Evolutionary conservation across 768 basidiomycete species (phyloP).

Genomic region (Auriscalpium vulgare): DNA sequence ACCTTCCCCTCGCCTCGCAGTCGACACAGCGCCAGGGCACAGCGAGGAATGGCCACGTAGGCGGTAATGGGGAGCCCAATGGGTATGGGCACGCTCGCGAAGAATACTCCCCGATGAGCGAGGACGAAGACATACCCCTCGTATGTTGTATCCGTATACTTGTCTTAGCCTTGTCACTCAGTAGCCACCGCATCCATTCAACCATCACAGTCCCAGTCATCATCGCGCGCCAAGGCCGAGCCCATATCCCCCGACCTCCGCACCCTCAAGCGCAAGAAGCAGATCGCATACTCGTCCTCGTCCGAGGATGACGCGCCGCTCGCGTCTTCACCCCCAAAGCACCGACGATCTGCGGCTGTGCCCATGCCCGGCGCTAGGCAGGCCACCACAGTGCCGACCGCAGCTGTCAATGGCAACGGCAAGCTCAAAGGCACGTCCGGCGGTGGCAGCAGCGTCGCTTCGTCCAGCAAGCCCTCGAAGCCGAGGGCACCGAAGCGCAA

Average conservation of each 20-base stretch:
- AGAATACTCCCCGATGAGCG: conserved; percentile 47
- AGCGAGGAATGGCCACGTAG: conserved; percentile 32
- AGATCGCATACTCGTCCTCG: conserved; percentile 15
- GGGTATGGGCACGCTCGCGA: conserved; percentile 26
- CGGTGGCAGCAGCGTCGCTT: conserved; percentile 17
- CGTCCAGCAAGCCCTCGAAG: conserved; percentile 21
- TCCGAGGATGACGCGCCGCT: conserved; percentile 53
- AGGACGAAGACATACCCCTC: conserved; percentile 65
- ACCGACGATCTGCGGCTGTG: conserved; percentile 28
- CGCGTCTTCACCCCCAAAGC: conserved; percentile 65
- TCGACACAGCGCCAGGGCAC: conserved; percentile 18
- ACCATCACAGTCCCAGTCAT: conserved; percentile 44
- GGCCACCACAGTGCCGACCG: conserved; percentile 27
- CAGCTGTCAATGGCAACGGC: conserved; percentile 30
- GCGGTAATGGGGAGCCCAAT: conserved; percentile 25
- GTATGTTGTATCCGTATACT: conserved; percentile 33
- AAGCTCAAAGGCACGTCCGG: conserved; percentile 26
- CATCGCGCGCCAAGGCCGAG: conserved; percentile 37
- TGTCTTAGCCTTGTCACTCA: background rate
- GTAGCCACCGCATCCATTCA: conserved; percentile 13
- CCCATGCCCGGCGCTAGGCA: conserved; percentile 34
- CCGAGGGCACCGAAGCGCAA: conserved; percentile 42
- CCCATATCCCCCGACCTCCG: conserved; percentile 23
- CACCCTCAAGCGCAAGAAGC: conserved; percentile 32
- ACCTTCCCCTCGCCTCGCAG: conserved; percentile 37